phyloP scores from a whole-genome alignment of 495 filamentous ascomycete genomes.

The Penicillium alfredii region DNA sequence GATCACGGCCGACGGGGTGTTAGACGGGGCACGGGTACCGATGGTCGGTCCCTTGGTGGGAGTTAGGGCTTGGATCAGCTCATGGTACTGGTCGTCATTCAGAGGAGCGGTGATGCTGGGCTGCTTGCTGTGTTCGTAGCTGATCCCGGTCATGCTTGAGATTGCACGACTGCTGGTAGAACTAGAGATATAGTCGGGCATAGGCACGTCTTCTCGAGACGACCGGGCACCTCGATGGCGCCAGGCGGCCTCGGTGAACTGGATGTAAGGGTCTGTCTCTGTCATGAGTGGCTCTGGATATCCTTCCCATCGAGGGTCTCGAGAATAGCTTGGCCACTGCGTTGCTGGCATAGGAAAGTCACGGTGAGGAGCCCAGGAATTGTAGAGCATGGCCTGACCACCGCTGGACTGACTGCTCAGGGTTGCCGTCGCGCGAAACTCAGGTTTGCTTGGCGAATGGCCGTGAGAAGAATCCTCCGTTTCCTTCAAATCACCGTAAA shows the following conservation, averaged over 20 bases:
- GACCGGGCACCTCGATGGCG: slow-evolving; percentile 36
- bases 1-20: slow-evolving; percentile 31
- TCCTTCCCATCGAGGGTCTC: slow-evolving; percentile 9
- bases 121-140: slow-evolving; percentile 41
- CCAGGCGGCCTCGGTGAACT: slow-evolving; percentile 28
- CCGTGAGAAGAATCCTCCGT: slow-evolving; percentile 41
- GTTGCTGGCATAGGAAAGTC: slow-evolving; percentile 18
- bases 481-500: slow-evolving; percentile 20
- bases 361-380: slow-evolving; percentile 22
- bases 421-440: slow-evolving; percentile 9
- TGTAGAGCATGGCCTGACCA: slow-evolving; percentile 11
- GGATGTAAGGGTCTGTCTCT: slow-evolving; percentile 27
- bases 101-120: slow-evolving; percentile 32
- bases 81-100: slow-evolving; percentile 34
- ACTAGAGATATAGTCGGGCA: slow-evolving; percentile 46
- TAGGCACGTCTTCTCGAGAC: slow-evolving; percentile 45
- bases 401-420: slow-evolving; percentile 14
- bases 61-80: slow-evolving; percentile 37
- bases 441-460: slow-evolving; percentile 44
- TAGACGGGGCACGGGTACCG: slow-evolving; percentile 36
- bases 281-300: slow-evolving; percentile 27
- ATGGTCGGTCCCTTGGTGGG: slow-evolving; percentile 33
- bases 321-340: slow-evolving; percentile 6
- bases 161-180: slow-evolving; percentile 39
- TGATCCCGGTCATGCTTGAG: slow-evolving; percentile 40